A percentile compares a stretch with the other conserved stretches of the same genome.
Evolutionary conservation across 2,329 filamentous ascomycete genomes (phyloP).

Genomic region (Pseudocercospora ulei): DNA sequence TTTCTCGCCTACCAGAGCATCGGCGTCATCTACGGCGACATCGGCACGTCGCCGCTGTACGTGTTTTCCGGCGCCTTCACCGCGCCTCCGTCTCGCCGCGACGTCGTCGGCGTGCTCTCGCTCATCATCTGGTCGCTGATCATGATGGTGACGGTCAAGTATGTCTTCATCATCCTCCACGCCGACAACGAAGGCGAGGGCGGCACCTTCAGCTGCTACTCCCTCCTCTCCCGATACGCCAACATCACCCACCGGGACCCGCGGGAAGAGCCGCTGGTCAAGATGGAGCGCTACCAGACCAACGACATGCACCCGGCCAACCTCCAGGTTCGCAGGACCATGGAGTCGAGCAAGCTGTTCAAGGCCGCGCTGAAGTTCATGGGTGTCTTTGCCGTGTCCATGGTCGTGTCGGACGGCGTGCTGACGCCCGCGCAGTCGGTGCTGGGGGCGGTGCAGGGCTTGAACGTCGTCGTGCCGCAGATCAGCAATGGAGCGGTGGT

Average conservation of each 20-base stretch:
- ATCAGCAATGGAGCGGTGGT: conserved; percentile 51
- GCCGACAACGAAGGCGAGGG: conserved; percentile 64
- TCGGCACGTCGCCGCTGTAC: conserved; percentile 58
- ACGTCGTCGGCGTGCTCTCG: conserved; percentile 56
- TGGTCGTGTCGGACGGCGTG: conserved; percentile 59
- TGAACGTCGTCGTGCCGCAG: conserved; percentile 49
- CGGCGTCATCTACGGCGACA: conserved; percentile 61
- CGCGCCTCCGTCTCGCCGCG: conserved; percentile 44
- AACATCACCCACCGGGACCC: conserved; percentile 54
- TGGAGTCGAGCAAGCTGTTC: conserved; percentile 49
- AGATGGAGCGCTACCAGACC: conserved; percentile 51
- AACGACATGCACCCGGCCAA: conserved; percentile 48
- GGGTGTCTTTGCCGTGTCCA: conserved; percentile 56
- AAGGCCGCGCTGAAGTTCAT: conserved; percentile 50
- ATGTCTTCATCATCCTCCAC: conserved; percentile 54
- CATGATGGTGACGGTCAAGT: conserved; percentile 61
- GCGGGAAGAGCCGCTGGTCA: conserved; percentile 46
- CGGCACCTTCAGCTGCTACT: conserved; percentile 59
- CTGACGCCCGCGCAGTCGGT: conserved; percentile 62
- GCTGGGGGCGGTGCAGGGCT: conserved; percentile 55
- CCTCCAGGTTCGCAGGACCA: conserved; percentile 46
- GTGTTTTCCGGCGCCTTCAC: conserved; percentile 61
- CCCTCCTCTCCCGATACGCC: conserved; percentile 52
- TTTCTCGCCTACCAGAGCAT: conserved; percentile 55
- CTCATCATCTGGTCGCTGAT: conserved; percentile 61